phyloP scores from a whole-genome alignment of 192 early-diverging fungal genomes.

The Backusella tuberculispora region DNA sequence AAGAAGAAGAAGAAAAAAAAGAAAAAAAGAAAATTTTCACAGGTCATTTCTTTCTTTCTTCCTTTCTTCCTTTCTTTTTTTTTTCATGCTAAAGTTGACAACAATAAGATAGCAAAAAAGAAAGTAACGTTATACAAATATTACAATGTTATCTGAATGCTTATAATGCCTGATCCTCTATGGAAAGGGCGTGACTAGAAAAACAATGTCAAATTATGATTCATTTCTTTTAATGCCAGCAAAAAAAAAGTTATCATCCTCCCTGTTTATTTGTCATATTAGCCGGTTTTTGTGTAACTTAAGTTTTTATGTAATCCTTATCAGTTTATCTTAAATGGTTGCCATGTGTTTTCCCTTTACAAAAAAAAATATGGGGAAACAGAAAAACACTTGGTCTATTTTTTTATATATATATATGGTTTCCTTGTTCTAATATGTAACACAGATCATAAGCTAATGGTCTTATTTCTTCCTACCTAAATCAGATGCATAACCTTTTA shows the following conservation, averaged over 20 bases:
- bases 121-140: neutral
- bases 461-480: no score
- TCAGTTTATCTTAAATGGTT: neutral
- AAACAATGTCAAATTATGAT: constrained; percentile 11
- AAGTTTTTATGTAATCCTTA: neutral
- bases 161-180: neutral
- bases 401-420: no score
- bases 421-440: no score
- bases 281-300: neutral
- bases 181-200: no score
- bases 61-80: neutral
- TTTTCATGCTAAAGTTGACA: neutral
- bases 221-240: neutral
- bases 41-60: no score
- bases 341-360: neutral
- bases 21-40: no score
- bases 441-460: no score
- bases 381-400: no score
- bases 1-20: no score
- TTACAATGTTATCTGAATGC: neutral
- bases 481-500: no score
- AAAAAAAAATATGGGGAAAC: no score
- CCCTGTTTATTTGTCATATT: neutral
- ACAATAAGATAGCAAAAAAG: neutral
- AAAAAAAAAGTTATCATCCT: neutral